Conservation (phyloP, 345 rosid genomes). For the Acer yangbiense region DNA sequence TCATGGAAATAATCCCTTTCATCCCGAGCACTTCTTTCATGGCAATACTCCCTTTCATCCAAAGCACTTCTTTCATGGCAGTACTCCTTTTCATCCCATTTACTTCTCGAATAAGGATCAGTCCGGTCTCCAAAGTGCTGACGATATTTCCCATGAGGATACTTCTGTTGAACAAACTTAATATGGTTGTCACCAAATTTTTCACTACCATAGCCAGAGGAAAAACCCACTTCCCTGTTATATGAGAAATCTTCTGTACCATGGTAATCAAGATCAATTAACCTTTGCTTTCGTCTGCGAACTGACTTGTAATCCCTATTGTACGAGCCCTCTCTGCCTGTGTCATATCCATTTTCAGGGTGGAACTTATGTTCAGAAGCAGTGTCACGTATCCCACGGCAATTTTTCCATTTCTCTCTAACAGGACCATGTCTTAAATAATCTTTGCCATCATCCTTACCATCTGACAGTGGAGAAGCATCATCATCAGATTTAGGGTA, state of each 20-base stretch:
- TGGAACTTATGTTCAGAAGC: conserved; percentile 15
- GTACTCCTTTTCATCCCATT: conserved; percentile 30
- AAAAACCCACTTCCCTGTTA: conserved; percentile 23
- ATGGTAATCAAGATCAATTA: conserved; percentile 28
- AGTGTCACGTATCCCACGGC: conserved; percentile 9
- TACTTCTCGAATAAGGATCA: conserved; percentile 28
- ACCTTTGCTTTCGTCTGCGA: conserved; percentile 33
- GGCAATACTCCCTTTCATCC: conserved; percentile 28
- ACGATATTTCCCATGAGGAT: conserved; percentile 25
- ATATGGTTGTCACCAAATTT: conserved; percentile 27
- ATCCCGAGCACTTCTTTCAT: conserved; percentile 2
- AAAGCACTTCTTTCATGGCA: conserved; percentile 23
- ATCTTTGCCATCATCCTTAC: conserved; percentile 18
- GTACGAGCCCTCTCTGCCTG: conserved; percentile 26
- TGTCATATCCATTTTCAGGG: conserved; percentile 20
- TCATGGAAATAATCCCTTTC: conserved; percentile 29
- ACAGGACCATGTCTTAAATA: conserved; percentile 18
- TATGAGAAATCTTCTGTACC: conserved; percentile 28
- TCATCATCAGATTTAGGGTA: conserved; percentile 25
- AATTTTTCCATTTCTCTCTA: conserved; percentile 22
- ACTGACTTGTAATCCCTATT: conserved; percentile 31
- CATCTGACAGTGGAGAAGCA: conserved; percentile 27
- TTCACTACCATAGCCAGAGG: conserved; percentile 30
- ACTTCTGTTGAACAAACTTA: conserved; percentile 21
- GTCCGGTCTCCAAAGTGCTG: conserved; percentile 31